A percentile compares a stretch with the other conserved stretches of the same genome.
Conservation (phyloP, 257 asterid genomes). For the Solanum pimpinellifolium region DNA sequence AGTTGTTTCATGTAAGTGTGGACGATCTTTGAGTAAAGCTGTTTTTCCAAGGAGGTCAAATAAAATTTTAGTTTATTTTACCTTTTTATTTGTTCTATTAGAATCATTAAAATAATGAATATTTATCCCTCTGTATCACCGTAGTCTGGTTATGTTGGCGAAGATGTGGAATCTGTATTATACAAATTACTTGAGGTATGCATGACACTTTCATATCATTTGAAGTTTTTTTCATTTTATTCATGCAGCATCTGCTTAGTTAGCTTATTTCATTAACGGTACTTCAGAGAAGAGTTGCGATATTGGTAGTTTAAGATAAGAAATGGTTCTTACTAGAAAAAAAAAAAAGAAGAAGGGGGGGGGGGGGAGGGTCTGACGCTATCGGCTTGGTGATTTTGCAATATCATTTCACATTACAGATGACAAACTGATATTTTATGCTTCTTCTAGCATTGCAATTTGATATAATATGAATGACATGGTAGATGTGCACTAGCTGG, state of each 20-base stretch:
- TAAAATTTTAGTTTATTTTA: not conserved
- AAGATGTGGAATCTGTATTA: conserved; percentile 86
- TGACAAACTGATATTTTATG: not conserved
- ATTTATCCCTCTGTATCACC: not conserved
- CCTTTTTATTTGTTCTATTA: not conserved
- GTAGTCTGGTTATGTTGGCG: conserved; percentile 96
- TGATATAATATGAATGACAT: not conserved
- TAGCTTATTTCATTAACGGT: not conserved
- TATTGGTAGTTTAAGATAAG: not conserved
- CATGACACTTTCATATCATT: not conserved
- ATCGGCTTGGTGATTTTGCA: too few species aligned
- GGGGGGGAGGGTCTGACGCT: too few species aligned
- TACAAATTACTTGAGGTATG: conserved; percentile 74
- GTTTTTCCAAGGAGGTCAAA: not conserved
- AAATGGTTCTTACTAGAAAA: not conserved
- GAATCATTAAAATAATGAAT: not conserved
- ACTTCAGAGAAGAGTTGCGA: not conserved
- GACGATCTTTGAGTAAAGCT: not conserved
- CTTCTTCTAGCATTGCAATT: not conserved
- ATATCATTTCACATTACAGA: not conserved
- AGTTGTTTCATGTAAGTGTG: not conserved
- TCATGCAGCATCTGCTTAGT: not conserved
- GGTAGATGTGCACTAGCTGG: not conserved
- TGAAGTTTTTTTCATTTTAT: not conserved
- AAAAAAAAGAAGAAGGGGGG: rapidly evolving